Conservation (phyloP, 2,329 filamentous ascomycete genomes). For the Fusarium pseudograminearum region DNA sequence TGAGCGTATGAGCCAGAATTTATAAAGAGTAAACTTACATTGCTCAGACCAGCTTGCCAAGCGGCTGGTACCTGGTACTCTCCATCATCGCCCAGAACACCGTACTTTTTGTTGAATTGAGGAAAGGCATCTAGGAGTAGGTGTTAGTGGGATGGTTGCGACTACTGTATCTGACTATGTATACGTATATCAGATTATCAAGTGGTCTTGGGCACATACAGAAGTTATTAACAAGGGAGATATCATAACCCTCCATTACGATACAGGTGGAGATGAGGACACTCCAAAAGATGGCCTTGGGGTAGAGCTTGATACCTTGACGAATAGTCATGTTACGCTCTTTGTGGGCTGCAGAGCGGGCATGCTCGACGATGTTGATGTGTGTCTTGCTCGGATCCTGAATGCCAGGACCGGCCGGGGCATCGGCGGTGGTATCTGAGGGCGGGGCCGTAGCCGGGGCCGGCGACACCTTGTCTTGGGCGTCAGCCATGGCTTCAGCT, state of each 20-base stretch:
- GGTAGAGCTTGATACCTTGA: slow-evolving; percentile 42
- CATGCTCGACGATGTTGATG: slow-evolving; percentile 39
- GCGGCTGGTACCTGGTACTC: slow-evolving; percentile 68
- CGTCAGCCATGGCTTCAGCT: slow-evolving; percentile 33
- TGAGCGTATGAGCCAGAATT: slow-evolving; percentile 11
- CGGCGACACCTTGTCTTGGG: slow-evolving; percentile 36
- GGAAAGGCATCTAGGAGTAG: slow-evolving; percentile 61
- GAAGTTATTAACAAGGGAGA: slow-evolving; percentile 43
- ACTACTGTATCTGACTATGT: slow-evolving; percentile 5
- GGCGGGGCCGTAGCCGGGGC: slow-evolving; percentile 34
- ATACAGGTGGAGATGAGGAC: slow-evolving; percentile 43
- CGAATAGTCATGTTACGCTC: slow-evolving; percentile 42
- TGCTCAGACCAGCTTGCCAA: slow-evolving; percentile 73
- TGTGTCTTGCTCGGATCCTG: slow-evolving; percentile 32
- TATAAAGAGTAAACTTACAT: slow-evolving; percentile 52
- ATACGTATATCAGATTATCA: not conserved
- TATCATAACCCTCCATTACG: slow-evolving; percentile 43
- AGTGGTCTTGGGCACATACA: slow-evolving; percentile 25
- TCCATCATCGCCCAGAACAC: slow-evolving; percentile 59
- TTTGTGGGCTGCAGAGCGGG: slow-evolving; percentile 40
- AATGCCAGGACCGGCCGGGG: slow-evolving; percentile 24
- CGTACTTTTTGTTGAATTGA: slow-evolving; percentile 70
- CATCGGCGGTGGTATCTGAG: slow-evolving; percentile 29
- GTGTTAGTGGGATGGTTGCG: slow-evolving; percentile 19
- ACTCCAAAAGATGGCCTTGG: slow-evolving; percentile 42